phyloP scores from a whole-genome alignment of 2,329 filamentous ascomycete genomes.

The Phialophora tarda region DNA sequence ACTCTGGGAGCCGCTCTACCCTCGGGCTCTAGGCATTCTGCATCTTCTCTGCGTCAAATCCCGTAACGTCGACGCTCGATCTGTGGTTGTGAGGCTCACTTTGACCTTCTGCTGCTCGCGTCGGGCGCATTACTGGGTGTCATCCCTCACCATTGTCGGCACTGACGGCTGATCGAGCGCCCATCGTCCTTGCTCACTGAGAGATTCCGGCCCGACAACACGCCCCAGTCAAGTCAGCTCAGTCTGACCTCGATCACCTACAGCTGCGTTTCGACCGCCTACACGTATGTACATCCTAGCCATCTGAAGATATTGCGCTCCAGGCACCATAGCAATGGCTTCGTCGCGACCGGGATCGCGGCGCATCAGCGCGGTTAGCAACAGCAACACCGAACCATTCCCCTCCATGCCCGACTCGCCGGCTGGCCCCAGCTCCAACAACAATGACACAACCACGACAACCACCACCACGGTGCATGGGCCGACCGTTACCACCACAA shows the following conservation, averaged over 20 bases:
- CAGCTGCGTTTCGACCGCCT: neutral
- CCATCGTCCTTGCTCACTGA: neutral
- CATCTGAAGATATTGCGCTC: neutral
- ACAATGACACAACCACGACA: constrained; percentile 24
- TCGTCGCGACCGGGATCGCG: constrained; percentile 26
- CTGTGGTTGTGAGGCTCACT: neutral
- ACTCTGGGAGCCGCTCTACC: neutral
- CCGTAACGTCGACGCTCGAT: neutral
- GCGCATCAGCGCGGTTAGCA: constrained; percentile 22
- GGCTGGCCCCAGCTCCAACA: constrained; percentile 25
- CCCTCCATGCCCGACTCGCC: constrained; percentile 29
- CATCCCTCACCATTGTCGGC: neutral
- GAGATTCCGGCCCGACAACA: constrained; percentile 1
- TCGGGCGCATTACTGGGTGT: neutral
- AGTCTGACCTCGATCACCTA: neutral
- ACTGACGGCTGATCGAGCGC: neutral
- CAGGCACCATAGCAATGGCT: constrained; percentile 21
- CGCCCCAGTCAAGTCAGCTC: neutral
- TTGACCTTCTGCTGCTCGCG: neutral
- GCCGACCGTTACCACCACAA: constrained; percentile 27
- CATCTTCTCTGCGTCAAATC: neutral
- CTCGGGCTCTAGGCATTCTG: constrained; percentile 2
- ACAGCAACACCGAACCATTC: constrained; percentile 33
- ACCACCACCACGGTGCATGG: constrained; percentile 18
- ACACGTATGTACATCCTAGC: neutral